These are phyloP conservation scores for Aspergillus uvarum DNA, from an alignment of 2,329 filamentous ascomycete genomes.

Conservation along the genomic window DNA sequence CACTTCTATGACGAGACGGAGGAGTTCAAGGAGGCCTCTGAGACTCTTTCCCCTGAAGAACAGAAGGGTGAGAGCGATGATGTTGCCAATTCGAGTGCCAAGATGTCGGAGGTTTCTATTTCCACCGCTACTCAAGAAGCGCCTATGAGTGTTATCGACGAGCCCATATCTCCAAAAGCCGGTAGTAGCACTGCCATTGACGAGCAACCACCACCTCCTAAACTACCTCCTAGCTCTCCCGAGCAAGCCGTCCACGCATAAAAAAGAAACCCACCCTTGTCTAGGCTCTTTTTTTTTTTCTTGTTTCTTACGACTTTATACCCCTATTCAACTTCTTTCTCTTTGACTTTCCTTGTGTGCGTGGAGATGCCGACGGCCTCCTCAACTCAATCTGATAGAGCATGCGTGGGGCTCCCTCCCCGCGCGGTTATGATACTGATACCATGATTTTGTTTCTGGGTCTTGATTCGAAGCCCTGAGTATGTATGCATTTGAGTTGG, in stretches of 20 bases:
- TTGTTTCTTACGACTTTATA: slow-evolving; percentile 9
- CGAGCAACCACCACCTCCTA: slow-evolving; percentile 19
- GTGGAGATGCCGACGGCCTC: not conserved
- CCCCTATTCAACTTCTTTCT: slow-evolving; percentile 4
- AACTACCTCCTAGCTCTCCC: slow-evolving; percentile 21
- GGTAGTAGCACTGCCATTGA: slow-evolving; percentile 11
- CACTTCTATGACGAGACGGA: slow-evolving; percentile 25
- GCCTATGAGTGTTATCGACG: slow-evolving; percentile 7
- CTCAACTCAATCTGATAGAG: not conserved
- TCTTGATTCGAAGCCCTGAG: not conserved
- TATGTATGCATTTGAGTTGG: not conserved
- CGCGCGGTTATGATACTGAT: not conserved
- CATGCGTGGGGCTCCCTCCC: not conserved
- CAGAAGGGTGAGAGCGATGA: slow-evolving; percentile 14
- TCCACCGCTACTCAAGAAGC: slow-evolving; percentile 4
- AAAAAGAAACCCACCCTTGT: slow-evolving; percentile 11
- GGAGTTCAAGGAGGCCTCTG: slow-evolving; percentile 25
- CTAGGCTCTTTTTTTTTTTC: slow-evolving; percentile 8
- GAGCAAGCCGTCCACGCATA: slow-evolving; percentile 32
- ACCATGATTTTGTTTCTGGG: not conserved
- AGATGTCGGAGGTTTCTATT: slow-evolving; percentile 5
- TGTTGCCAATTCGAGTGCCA: slow-evolving; percentile 4
- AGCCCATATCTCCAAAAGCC: slow-evolving; percentile 4
- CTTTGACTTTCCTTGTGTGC: not conserved
- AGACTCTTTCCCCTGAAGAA: slow-evolving; percentile 14